These are phyloP conservation scores for Nemania diffusa DNA, from an alignment of 2,329 filamentous ascomycete genomes.

Conservation along the genomic window DNA sequence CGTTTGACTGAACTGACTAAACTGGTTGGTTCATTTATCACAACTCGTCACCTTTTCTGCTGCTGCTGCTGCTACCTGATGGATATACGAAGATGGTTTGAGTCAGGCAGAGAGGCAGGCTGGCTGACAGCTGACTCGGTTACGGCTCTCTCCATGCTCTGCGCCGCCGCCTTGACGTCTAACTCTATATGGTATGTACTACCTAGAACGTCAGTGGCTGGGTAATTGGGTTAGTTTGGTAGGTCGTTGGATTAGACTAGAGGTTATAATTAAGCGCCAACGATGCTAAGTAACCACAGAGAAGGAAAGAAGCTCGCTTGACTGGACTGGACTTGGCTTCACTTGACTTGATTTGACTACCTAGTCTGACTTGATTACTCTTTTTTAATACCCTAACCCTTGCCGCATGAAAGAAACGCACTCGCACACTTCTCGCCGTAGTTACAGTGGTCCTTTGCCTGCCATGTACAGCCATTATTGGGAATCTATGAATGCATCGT, in stretches of 20 bases:
- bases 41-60: too few species aligned
- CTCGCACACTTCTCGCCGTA: conserved; percentile 21
- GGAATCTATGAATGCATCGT: conserved; percentile 29
- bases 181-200: background rate
- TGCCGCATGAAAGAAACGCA: background rate
- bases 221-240: background rate
- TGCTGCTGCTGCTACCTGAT: too few species aligned
- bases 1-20: too few species aligned
- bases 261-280: background rate
- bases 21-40: too few species aligned
- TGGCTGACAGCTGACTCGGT: background rate
- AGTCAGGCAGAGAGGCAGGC: background rate
- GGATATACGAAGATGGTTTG: background rate
- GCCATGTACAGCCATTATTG: conserved; percentile 29
- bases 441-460: background rate
- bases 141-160: background rate
- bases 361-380: background rate
- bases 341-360: background rate
- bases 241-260: background rate
- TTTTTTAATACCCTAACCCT: background rate
- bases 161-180: background rate
- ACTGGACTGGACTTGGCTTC: background rate
- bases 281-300: background rate
- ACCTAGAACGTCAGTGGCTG: background rate
- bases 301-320: background rate